A percentile compares a stretch with the other conserved stretches of the same genome.
phyloP scores from a whole-genome alignment of 257 asterid genomes.

The Capsicum chinense region DNA sequence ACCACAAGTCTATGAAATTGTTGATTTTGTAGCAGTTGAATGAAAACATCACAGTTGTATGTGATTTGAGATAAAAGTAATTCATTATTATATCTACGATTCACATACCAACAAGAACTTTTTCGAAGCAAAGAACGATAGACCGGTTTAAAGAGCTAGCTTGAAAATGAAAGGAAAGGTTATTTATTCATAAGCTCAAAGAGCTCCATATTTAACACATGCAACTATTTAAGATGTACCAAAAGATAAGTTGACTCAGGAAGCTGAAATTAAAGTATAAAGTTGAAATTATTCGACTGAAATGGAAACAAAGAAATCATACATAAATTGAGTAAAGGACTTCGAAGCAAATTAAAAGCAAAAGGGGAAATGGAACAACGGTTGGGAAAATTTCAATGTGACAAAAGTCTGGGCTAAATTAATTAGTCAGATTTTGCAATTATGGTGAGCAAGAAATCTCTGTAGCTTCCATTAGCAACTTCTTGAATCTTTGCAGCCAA shows the following conservation, averaged over 20 bases:
- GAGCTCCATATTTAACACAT: neutral
- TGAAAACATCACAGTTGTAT: neutral
- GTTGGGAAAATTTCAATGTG: neutral
- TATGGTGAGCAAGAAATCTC: slow-evolving; percentile 75
- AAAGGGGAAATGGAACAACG: neutral
- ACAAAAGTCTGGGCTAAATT: neutral
- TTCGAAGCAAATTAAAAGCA: slow-evolving; percentile 2
- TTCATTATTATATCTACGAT: no score
- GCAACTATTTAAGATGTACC: neutral
- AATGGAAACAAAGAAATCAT: slow-evolving; percentile 11
- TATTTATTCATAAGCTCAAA: neutral
- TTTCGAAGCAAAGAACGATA: neutral
- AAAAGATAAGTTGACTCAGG: no score
- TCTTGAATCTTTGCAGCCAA: slow-evolving; percentile 63
- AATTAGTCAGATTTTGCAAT: slow-evolving; percentile 44
- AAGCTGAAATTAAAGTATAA: neutral
- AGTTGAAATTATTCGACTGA: neutral
- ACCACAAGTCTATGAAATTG: neutral
- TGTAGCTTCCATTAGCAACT: slow-evolving; percentile 73
- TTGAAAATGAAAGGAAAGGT: neutral
- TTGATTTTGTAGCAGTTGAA: neutral
- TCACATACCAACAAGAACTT: no score
- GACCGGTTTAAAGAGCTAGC: neutral
- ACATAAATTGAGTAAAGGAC: neutral
- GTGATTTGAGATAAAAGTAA: neutral